A percentile compares a stretch with the other conserved stretches of the same genome.
phyloP scores from a whole-genome alignment of 306 rosid species.

The Lotus japonicus region DNA sequence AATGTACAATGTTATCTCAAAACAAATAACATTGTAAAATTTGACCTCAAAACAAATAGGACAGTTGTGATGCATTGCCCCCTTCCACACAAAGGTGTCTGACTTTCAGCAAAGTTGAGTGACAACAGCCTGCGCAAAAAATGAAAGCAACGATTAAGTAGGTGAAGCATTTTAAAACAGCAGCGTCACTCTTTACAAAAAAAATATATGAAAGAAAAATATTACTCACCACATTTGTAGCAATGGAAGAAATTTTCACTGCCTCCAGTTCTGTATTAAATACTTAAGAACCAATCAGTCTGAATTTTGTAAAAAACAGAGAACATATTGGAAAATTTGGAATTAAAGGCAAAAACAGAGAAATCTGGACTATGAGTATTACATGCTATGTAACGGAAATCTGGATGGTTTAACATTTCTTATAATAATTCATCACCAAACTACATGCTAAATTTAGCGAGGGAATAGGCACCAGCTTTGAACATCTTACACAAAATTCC shows the following conservation, averaged over 20 bases:
- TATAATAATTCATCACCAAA: not conserved
- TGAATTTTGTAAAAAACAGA: not conserved
- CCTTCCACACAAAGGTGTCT: constrained; percentile 83
- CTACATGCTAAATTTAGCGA: not conserved
- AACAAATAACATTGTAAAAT: not conserved
- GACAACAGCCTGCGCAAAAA: constrained; percentile 59
- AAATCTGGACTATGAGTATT: not conserved
- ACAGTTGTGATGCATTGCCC: constrained; percentile 90
- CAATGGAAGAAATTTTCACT: constrained; percentile 71
- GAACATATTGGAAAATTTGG: not conserved
- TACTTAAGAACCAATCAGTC: not conserved
- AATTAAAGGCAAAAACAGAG: not conserved
- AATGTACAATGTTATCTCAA: too few relatives aligned
- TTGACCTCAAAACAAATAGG: constrained; percentile 83
- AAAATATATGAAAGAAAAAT: not conserved
- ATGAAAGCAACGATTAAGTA: not conserved
- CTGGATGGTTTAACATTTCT: not conserved
- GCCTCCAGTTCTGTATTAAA: constrained; percentile 59
- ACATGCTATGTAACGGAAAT: not conserved
- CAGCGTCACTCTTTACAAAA: not conserved
- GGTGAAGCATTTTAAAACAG: not conserved
- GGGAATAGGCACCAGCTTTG: not conserved
- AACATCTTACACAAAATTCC: not conserved
- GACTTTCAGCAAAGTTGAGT: constrained; percentile 48
- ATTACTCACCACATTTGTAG: constrained; percentile 60